Percentiles rank a stretch among this genome's conserved stretches.
Evolutionary conservation across 1,139 yeast genomes (phyloP).

Genomic region (Taphrina betulina): DNA sequence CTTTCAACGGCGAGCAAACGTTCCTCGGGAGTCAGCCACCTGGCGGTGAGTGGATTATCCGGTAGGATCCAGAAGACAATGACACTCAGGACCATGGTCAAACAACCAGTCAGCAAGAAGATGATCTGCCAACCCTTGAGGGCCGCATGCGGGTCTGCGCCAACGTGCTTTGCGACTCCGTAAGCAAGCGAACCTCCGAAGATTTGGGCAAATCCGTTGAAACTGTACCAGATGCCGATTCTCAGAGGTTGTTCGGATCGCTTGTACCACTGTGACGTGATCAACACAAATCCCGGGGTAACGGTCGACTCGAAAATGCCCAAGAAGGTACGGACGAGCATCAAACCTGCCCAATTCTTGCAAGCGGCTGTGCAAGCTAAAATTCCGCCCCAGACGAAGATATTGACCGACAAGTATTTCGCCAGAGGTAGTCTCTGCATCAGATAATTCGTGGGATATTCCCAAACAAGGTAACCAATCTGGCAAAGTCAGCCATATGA

Average conservation of each 20-base stretch:
- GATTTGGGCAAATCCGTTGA: slow-evolving; percentile 50
- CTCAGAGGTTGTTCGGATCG: slow-evolving; percentile 53
- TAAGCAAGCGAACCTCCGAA: slow-evolving; percentile 47
- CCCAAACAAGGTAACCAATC: slow-evolving; percentile 55
- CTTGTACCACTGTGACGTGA: slow-evolving; percentile 59
- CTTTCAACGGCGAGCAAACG: slow-evolving; percentile 55
- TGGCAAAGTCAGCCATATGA: too few species aligned
- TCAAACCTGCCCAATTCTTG: slow-evolving; percentile 51
- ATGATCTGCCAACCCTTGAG: slow-evolving; percentile 49
- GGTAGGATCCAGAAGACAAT: slow-evolving; percentile 52
- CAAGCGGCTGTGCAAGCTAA: slow-evolving; percentile 54
- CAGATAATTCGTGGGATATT: slow-evolving; percentile 55
- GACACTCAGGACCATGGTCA: slow-evolving; percentile 54
- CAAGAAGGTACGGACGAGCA: slow-evolving; percentile 53
- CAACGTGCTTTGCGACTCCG: slow-evolving; percentile 53
- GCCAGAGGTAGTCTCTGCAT: slow-evolving; percentile 58
- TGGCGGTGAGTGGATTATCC: slow-evolving; percentile 55
- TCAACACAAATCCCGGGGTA: slow-evolving; percentile 55
- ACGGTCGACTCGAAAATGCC: slow-evolving; percentile 59
- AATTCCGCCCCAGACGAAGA: slow-evolving; percentile 55
- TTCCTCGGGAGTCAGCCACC: slow-evolving; percentile 55
- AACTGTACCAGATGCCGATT: slow-evolving; percentile 51
- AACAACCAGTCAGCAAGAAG: slow-evolving; percentile 51
- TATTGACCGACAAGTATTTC: slow-evolving; percentile 51
- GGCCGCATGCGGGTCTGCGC: slow-evolving; percentile 33